Conservation (phyloP, 2,329 filamentous ascomycete genomes). For the Penicillium sp. region DNA sequence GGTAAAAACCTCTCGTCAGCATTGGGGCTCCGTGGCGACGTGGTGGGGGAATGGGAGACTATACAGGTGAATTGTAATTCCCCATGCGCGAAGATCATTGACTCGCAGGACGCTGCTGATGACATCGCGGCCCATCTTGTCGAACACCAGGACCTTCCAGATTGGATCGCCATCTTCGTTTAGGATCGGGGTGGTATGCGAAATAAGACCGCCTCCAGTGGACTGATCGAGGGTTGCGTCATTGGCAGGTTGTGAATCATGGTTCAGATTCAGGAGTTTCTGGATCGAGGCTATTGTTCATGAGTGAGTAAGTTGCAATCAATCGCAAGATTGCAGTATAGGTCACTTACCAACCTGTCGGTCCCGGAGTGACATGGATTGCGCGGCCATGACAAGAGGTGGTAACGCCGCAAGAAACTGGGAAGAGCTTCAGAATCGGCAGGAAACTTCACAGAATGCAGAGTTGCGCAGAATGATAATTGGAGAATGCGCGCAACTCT, state of each 20-base stretch:
- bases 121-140: constrained; percentile 87
- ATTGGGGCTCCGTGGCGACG: background rate
- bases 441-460: constrained; percentile 25
- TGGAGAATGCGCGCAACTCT: constrained; percentile 1
- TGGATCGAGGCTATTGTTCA: constrained; percentile 76
- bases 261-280: constrained; percentile 93
- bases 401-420: constrained; percentile 17
- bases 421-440: constrained; percentile 8
- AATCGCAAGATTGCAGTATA: constrained; percentile 3
- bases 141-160: constrained; percentile 97
- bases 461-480: background rate
- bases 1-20: constrained; percentile 19
- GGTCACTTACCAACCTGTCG: constrained; percentile 67
- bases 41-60: constrained; percentile 26
- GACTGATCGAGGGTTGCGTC: constrained; percentile 65
- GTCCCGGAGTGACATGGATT: constrained; percentile 64
- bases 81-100: constrained; percentile 87
- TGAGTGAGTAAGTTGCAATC: constrained; percentile 1
- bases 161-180: constrained; percentile 88
- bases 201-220: constrained; percentile 60
- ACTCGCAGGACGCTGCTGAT: constrained; percentile 95
- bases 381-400: constrained; percentile 54
- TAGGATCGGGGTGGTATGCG: constrained; percentile 75
- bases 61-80: constrained; percentile 95
- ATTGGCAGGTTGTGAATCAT: constrained; percentile 58